Evolutionary conservation across 805 yeast species (phyloP).

Genomic region (Zygosaccharomyces kombuchaensis): DNA sequence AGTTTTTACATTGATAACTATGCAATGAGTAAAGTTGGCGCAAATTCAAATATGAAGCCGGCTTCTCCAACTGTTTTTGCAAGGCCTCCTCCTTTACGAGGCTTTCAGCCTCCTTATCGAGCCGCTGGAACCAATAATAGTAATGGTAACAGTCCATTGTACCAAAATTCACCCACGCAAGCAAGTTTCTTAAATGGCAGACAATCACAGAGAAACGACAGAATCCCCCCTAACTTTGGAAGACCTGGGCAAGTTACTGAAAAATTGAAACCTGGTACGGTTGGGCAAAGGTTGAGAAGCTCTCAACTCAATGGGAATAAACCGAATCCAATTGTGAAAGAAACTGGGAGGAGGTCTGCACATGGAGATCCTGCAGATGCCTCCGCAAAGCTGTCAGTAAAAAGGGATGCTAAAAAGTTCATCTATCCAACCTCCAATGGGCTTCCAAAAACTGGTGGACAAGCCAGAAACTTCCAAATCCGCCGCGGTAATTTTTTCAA

Average conservation of each 20-base stretch:
- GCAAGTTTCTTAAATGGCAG: slow-evolving; percentile 8
- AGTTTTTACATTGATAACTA: slow-evolving; percentile 59
- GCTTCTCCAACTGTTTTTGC: slow-evolving; percentile 14
- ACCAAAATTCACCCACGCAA: slow-evolving; percentile 12
- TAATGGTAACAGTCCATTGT: not conserved
- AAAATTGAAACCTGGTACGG: not conserved
- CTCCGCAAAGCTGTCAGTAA: not conserved
- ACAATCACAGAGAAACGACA: slow-evolving; percentile 14
- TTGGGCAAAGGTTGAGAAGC: not conserved
- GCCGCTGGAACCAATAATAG: slow-evolving; percentile 4
- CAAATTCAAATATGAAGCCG: slow-evolving; percentile 6
- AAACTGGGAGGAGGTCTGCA: not conserved
- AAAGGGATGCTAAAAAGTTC: slow-evolving; percentile 3
- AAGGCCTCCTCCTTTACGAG: slow-evolving; percentile 18
- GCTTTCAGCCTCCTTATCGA: slow-evolving; percentile 4
- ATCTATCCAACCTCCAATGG: slow-evolving; percentile 1
- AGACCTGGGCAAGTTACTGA: slow-evolving; percentile 2
- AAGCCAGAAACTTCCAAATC: slow-evolving; percentile 7
- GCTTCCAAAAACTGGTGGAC: not conserved
- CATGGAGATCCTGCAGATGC: not conserved
- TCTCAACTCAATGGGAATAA: not conserved
- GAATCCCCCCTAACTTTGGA: slow-evolving; percentile 10
- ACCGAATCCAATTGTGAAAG: not conserved
- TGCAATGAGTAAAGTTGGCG: slow-evolving; percentile 29
- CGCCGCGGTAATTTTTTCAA: slow-evolving; percentile 20